Conservation (phyloP, 371 early-diverging fungal genomes). For the Paraphysoderma sedebokerense region DNA sequence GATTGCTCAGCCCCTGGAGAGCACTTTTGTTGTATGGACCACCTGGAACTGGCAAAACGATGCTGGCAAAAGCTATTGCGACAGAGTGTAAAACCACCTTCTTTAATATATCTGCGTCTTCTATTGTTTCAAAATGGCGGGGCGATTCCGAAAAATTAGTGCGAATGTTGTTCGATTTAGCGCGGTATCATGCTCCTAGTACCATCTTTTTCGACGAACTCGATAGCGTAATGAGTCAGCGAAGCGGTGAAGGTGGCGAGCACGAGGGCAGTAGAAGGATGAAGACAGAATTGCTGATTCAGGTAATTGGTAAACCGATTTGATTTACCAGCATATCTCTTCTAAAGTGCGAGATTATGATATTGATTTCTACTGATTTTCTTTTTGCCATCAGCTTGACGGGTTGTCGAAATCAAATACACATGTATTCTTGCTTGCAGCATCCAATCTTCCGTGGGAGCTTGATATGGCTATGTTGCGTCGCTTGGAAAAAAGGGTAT, state of each 20-base stretch:
- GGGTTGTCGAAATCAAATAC: constrained; percentile 19
- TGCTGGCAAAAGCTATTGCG: too few species aligned
- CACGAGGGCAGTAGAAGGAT: constrained; percentile 33
- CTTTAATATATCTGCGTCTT: constrained; percentile 41
- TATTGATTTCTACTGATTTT: background rate
- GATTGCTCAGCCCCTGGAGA: too few species aligned
- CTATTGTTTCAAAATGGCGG: constrained; percentile 51
- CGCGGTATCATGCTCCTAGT: constrained; percentile 26
- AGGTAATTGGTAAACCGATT: constrained; percentile 7
- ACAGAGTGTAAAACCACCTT: constrained; percentile 39
- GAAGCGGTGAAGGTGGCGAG: constrained; percentile 16
- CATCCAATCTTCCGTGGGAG: constrained; percentile 36
- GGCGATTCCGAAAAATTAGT: constrained; percentile 37
- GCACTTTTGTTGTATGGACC: too few species aligned
- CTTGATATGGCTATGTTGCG: constrained; percentile 30
- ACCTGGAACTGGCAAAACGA: too few species aligned
- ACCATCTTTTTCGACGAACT: constrained; percentile 37
- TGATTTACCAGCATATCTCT: background rate
- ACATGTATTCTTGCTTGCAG: constrained; percentile 29
- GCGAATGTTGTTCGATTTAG: constrained; percentile 28
- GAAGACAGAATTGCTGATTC: constrained; percentile 36
- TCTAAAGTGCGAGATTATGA: background rate
- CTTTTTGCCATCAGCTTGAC: constrained; percentile 13
- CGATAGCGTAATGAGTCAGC: constrained; percentile 28
- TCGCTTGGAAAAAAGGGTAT: constrained; percentile 27